Base-by-base conservation (phyloP, 805 yeast species). In the Wickerhamiella slavikovae region DNA sequence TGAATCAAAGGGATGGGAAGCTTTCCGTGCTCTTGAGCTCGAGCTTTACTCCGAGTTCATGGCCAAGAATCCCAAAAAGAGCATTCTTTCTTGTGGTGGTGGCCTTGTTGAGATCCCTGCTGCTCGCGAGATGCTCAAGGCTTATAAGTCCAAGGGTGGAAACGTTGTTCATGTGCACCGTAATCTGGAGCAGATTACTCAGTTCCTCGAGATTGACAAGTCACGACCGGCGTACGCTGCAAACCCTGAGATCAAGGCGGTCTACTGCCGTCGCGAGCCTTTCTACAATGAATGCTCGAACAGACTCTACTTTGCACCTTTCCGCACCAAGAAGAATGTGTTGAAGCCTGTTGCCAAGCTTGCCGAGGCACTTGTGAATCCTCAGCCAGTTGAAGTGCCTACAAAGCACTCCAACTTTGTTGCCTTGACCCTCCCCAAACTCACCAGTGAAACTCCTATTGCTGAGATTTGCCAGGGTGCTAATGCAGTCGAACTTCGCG, bases 21-120 rank as follows among this genome's bases (percentile, higher is more conserved):
- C 55, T 15, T 89, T 89, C 62, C 68, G 99, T 36, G 55, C 48
- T 17, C 52, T 58, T 30, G 99, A 89, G 49, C 41, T 64, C 4
- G 55, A 52, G 24, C 54, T 76, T 25, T 64, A 77, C 37, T 51
- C 60, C 29, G 64, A 66, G 27, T 56, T 62, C 18, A 37, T 76
- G 13, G 37, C 47, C 3, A 41, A 47, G 9, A 47, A 55, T 32
- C 57, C 62, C 3, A 46, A 49, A 12, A 74, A 74, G 4, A 59
- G 70, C 42, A 76, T 85, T 15, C 63, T 85, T 31, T 78, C 96
- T 0, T 78, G 94, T 29, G 99, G 99, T 20, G 99, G 99, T 25
- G 99, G 99, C 7, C 61, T 89, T 35, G 92, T 89, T 17, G 96
- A 85, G 52, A 64, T 64, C 23, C 60, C 60, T 5, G 63, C 51